phyloP scores from a whole-genome alignment of 2,329 filamentous ascomycete genomes.

The Phaeosphaeria sp. region DNA sequence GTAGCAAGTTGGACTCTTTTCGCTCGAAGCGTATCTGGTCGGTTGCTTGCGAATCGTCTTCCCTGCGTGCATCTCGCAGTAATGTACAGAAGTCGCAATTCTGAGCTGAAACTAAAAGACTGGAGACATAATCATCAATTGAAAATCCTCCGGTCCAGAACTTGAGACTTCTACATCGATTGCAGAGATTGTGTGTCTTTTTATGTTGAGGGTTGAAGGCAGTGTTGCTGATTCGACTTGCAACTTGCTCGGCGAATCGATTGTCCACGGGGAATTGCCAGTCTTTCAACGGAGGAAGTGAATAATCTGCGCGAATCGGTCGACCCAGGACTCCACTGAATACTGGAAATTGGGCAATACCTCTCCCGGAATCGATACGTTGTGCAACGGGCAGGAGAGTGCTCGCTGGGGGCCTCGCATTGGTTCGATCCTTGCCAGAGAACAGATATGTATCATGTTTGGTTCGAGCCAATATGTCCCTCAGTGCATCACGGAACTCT shows the following conservation, averaged over 20 bases:
- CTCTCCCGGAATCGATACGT: not conserved
- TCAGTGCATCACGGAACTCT: not conserved
- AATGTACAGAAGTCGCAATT: constrained; percentile 15
- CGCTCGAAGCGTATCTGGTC: not conserved
- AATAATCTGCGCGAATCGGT: constrained; percentile 10
- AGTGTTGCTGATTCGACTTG: not conserved
- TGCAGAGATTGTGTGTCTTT: constrained; percentile 7
- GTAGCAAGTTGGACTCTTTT: not conserved
- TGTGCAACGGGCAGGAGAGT: not conserved
- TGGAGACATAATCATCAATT: not conserved
- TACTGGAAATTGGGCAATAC: not conserved
- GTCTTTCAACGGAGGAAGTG: constrained; percentile 9
- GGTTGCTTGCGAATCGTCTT: not conserved
- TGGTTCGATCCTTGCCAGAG: not conserved
- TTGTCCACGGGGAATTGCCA: constrained; percentile 21
- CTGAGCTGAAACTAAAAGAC: not conserved
- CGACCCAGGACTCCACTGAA: constrained; percentile 4
- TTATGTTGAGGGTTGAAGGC: not conserved
- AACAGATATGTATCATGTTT: not conserved
- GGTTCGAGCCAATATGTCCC: not conserved
- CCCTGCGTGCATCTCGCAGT: not conserved
- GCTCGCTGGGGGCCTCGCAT: not conserved
- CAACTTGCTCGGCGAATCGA: constrained; percentile 6
- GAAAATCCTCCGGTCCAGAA: constrained; percentile 18
- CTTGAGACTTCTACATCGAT: constrained; percentile 2